phyloP scores from a whole-genome alignment of 495 filamentous ascomycete genomes.

The Hypoxylon fuscum region DNA sequence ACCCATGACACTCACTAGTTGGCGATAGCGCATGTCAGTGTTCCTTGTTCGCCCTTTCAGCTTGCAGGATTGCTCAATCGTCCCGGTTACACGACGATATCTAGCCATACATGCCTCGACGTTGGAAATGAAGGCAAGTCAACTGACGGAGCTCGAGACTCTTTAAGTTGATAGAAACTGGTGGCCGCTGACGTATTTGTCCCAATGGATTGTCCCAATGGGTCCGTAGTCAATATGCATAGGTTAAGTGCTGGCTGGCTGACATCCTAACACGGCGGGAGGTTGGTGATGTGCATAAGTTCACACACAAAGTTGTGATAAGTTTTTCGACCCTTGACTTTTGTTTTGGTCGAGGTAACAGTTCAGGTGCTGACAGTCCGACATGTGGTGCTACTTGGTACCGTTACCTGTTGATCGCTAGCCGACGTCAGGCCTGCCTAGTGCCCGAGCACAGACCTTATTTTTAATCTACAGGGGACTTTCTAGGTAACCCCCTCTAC shows the following conservation, averaged over 20 bases:
- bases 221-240: not conserved
- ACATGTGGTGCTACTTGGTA: slow-evolving; percentile 25
- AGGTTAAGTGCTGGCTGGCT: slow-evolving; percentile 1
- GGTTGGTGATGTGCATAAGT: not conserved
- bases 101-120: not conserved
- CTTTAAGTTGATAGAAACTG: not conserved
- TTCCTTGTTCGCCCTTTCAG: slow-evolving; percentile 18
- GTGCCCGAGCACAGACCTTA: slow-evolving; percentile 23
- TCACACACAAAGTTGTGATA: slow-evolving; percentile 3
- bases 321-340: too few relatives aligned
- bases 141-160: not conserved
- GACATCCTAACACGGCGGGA: not conserved
- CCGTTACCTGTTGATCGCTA: slow-evolving; percentile 30
- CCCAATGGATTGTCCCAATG: not conserved
- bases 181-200: not conserved
- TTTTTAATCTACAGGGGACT: slow-evolving; percentile 22
- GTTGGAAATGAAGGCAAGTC: not conserved
- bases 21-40: slow-evolving; percentile 9
- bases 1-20: slow-evolving; percentile 16
- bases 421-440: slow-evolving; percentile 32
- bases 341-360: too few relatives aligned
- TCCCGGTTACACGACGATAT: not conserved
- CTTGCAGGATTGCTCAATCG: slow-evolving; percentile 1
- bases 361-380: not conserved
- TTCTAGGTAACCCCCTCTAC: slow-evolving; percentile 10